Percentiles rank a stretch among this genome's conserved stretches.
Evolutionary conservation across 106 monocot genomes (phyloP).

Genomic region (Chionographis japonica): DNA sequence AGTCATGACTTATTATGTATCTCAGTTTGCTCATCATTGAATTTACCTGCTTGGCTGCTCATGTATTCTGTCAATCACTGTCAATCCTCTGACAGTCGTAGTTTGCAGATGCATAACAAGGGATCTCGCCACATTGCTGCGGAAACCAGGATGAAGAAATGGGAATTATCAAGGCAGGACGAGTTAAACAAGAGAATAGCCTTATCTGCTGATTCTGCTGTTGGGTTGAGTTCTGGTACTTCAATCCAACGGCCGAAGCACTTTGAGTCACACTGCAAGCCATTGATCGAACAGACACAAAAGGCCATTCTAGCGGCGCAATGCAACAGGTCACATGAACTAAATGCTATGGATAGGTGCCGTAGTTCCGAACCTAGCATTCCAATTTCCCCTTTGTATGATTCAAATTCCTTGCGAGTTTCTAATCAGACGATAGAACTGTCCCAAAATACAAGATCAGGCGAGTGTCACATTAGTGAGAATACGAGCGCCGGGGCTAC

Average conservation of each 20-base stretch:
- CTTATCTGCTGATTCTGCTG: conserved; percentile 22
- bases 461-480: neutral
- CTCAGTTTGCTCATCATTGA: neutral
- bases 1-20: neutral
- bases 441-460: neutral
- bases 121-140: conserved; percentile 68
- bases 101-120: conserved; percentile 59
- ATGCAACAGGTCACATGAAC: conserved; percentile 5
- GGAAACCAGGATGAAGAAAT: conserved; percentile 42
- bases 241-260: neutral
- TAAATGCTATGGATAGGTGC: neutral
- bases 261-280: conserved; percentile 16
- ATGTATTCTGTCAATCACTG: neutral
- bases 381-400: neutral
- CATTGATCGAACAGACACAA: conserved; percentile 44
- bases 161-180: conserved; percentile 34
- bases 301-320: conserved; percentile 37
- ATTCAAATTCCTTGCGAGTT: neutral
- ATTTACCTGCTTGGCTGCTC: neutral
- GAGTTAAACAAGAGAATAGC: conserved; percentile 65
- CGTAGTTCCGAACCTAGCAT: neutral
- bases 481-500: neutral
- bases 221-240: neutral
- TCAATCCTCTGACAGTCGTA: conserved; percentile 18
- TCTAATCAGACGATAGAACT: neutral